Evolutionary conservation across 768 basidiomycete genomes (phyloP).

Genomic region (Lactarius deliciosus): DNA sequence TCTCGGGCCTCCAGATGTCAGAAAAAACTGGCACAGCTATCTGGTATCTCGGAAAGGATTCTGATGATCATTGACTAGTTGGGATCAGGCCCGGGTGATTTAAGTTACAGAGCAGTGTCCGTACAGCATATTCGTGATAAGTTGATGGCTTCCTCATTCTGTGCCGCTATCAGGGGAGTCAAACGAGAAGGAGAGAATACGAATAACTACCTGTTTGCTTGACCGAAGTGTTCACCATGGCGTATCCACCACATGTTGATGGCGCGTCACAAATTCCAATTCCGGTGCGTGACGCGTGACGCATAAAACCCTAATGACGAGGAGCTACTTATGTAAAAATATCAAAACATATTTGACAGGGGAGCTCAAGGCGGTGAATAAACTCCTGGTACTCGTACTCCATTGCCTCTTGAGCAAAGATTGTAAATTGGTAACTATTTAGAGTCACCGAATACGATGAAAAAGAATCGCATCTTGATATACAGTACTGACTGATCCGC

Average conservation of each 20-base stretch:
- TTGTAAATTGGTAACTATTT: not conserved
- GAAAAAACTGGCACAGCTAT: no score
- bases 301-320: not conserved
- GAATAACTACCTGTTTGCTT: slow-evolving; percentile 62
- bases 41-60: slow-evolving; percentile 52
- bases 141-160: slow-evolving; percentile 70
- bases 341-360: slow-evolving; percentile 43
- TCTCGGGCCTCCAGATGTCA: no score
- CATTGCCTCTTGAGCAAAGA: slow-evolving; percentile 14
- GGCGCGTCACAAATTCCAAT: no score
- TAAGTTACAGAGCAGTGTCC: slow-evolving; percentile 62
- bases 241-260: no score
- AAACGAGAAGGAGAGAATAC: not conserved
- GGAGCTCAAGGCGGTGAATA: slow-evolving; percentile 61
- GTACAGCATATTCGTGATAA: slow-evolving; percentile 44
- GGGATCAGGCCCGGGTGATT: slow-evolving; percentile 44
- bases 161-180: slow-evolving; percentile 46
- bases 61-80: slow-evolving; percentile 49
- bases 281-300: not conserved
- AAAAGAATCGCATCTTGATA: slow-evolving; percentile 22
- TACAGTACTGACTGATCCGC: not conserved
- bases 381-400: slow-evolving; percentile 65
- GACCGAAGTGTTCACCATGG: slow-evolving; percentile 65
- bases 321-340: no score
- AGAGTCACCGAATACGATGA: slow-evolving; percentile 40